Evolutionary conservation across 768 basidiomycete species (phyloP), one percentile per base, ranked within the genome.

Genomic region (Dacryopinax primogenitus): DNA sequence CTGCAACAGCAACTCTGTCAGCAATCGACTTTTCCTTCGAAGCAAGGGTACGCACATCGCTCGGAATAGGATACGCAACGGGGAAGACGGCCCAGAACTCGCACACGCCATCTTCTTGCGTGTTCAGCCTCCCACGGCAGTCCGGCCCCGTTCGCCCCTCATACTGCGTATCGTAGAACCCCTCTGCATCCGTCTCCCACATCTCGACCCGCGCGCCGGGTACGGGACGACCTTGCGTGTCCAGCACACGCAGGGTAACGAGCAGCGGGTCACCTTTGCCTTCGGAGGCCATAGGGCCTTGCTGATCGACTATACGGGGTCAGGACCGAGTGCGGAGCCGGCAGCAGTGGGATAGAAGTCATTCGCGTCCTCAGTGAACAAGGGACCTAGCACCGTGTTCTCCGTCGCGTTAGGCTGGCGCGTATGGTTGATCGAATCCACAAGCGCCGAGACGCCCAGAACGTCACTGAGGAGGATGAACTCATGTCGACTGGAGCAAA

Each of bases 381-480:
- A 92, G 2, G 90, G 91, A 1, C 90, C 90, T 30, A 92, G 79
- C 12, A 92, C 85, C 23, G 85, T 87, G 33, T 82, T 83, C 70
- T 88, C 87, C 0, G 89, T 91, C 23, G 84, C 86, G 2, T 78
- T 79, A 3, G 79, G 78, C 2, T 80, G 77, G 47, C 82, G 81
- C 1, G 85, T 82, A 70, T 88, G 85, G 75, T 90, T 90, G 63
- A 89, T 73, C 28, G 81, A 74, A 68, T 92, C 88, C 11, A 93
- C 85, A 63, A 93, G 79, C 0, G 86, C 69, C 0, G 89, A 91
- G 1, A 88, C 82, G 3, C 92, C 91, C 0, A 92, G 77, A 0
- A 82, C 80, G 71, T 92, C 91, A 0, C 88, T 90, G n/a, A 93
- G 80, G 6, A 93, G 82, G 70, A 93, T 90, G 73, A 88, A 88